phyloP scores from a whole-genome alignment of 148 eudicot species.

The Amaranthus palmeri region DNA sequence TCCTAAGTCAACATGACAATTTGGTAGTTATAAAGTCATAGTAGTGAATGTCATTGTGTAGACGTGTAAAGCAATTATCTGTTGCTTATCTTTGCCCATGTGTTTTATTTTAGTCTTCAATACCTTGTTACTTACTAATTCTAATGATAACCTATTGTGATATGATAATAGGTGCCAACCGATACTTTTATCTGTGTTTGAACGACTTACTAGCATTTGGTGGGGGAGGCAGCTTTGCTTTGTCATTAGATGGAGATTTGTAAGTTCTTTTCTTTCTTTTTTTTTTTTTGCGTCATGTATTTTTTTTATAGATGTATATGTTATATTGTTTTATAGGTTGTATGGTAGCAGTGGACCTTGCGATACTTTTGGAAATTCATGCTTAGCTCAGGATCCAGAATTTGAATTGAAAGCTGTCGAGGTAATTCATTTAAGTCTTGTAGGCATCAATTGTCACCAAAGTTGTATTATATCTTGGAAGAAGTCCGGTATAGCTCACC shows the following conservation, averaged over 20 bases:
- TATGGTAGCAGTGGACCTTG: constrained; percentile 88
- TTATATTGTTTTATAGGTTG: constrained; percentile 40
- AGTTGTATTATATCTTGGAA: neutral
- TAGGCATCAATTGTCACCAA: neutral
- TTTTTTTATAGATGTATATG: neutral
- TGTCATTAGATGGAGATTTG: constrained; percentile 79
- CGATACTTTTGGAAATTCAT: constrained; percentile 80
- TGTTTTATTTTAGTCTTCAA: neutral
- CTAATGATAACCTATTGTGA: constrained; percentile 14
- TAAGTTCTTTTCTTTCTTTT: constrained; percentile 33
- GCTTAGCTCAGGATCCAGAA: constrained; percentile 76
- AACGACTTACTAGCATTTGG: constrained; percentile 83
- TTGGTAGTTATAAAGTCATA: neutral
- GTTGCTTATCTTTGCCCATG: neutral
- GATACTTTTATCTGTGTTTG: constrained; percentile 70
- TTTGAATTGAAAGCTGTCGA: constrained; percentile 88
- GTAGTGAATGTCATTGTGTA: neutral
- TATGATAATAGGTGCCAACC: constrained; percentile 61
- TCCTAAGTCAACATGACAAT: no score
- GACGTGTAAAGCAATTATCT: neutral
- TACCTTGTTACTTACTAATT: neutral
- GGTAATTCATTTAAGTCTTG: constrained; percentile 33
- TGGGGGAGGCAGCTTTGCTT: constrained; percentile 81
- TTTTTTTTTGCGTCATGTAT: neutral
- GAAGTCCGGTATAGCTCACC: no score